Conservation (phyloP, 1,139 yeast genomes). For the Kodamaea alishanica region DNA sequence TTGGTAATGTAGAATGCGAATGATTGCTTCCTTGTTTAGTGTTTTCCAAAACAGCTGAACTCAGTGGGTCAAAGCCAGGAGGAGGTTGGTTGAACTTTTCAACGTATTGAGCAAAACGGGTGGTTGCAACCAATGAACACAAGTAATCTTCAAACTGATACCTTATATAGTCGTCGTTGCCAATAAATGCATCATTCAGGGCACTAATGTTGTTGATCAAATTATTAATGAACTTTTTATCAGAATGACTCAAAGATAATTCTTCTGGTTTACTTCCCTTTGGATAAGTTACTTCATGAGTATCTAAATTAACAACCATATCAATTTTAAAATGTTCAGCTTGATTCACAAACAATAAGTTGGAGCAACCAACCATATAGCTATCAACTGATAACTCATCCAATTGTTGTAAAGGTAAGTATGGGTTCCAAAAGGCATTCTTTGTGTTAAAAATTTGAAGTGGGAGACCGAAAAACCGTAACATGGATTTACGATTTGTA, state of each 20-base stretch:
- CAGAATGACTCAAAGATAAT: constrained; percentile 57
- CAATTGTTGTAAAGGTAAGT: constrained; percentile 86
- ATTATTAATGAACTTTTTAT: constrained; percentile 67
- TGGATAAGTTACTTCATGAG: constrained; percentile 43
- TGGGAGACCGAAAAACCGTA: constrained; percentile 84
- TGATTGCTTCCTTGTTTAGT: constrained; percentile 5
- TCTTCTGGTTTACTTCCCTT: constrained; percentile 28
- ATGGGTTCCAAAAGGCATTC: constrained; percentile 89
- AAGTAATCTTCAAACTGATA: constrained; percentile 88
- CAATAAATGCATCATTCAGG: constrained; percentile 37
- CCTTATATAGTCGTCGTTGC: constrained; percentile 88
- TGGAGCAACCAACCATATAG: constrained; percentile 85
- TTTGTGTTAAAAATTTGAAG: constrained; percentile 74
- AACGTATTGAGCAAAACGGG: constrained; percentile 63
- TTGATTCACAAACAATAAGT: constrained; percentile 70
- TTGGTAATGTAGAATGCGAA: constrained; percentile 2
- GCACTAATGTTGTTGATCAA: constrained; percentile 22
- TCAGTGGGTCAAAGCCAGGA: constrained; percentile 34
- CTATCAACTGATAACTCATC: constrained; percentile 66
- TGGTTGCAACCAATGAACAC: constrained; percentile 67
- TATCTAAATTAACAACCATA: constrained; percentile 38
- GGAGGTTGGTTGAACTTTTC: constrained; percentile 40
- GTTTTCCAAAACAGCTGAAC: constrained; percentile 5
- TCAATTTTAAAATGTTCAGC: constrained; percentile 53
- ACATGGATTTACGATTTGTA: constrained; percentile 71